Base-by-base conservation (phyloP, 164 flowering plant species). In the Houttuynia cordata region DNA sequence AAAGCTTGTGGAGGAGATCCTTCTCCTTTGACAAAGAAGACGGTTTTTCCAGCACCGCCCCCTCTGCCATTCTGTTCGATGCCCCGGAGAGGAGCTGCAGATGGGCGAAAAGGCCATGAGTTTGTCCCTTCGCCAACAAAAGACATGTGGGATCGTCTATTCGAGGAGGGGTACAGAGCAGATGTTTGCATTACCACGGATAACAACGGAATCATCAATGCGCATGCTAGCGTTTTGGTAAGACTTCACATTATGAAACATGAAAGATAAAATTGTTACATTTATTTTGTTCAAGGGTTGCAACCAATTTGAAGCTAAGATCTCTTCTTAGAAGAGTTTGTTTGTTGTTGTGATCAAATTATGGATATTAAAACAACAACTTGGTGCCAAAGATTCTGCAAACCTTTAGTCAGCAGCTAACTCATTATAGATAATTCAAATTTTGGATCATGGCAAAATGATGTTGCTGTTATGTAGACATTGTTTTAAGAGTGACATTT, bases 161-260 rank as follows among this genome's bases (percentile, higher is more conserved):
- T 90, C 60, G 78, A 81, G 59, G 82, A 79, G 63, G 92, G 80
- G 45, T 85, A 84, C 49, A 61, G 74, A 75, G 84, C 97, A 0
- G 96, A 93, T 75, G 91, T 93, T 64, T 37, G 34, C 30, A 76
- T 93, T 41, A 30, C 24, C 25, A 87, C 96, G 0, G 83, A 73
- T 34, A 47, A 68, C 66, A 86, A 81, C 41, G 78, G 73, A 47
- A 53, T 73, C 66, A 74, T 90, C 65, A 78, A 73, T 66, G 97
- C 87, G 9, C 99, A 90, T 58, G 70, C 92, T 22, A 73, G 64
- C 63, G 54, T 93, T 67, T 81, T 93, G 51, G 97, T 90, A 74
- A 78, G 96, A 19, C 19, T 55, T 64, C 18, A 25, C 39, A 7
- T 13, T 24, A 60, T 5, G 50, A 39, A 42, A 8, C 40, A 20